These are phyloP conservation scores for Hydrangea macrophylla DNA, from an alignment of 148 eudicot genomes.

Conservation along the genomic window DNA sequence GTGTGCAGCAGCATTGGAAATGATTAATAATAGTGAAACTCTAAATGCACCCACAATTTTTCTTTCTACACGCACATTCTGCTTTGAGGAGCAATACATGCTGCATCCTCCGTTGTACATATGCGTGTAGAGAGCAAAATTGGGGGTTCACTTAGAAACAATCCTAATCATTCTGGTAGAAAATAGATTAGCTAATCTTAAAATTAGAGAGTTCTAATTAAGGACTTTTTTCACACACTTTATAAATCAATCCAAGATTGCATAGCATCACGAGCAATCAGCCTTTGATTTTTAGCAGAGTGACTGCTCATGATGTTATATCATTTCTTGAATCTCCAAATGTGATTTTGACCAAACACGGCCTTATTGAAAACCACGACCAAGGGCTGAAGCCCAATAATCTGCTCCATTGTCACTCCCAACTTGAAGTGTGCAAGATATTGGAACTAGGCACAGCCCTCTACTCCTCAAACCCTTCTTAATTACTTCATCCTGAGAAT, in stretches of 20 bases:
- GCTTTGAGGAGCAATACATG: conserved; percentile 1
- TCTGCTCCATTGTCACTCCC: conserved; percentile 86
- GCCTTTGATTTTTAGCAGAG: conserved; percentile 54
- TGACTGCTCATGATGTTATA: conserved; percentile 96
- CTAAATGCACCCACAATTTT: no score
- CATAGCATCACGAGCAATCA: conserved; percentile 96
- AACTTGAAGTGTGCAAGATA: conserved; percentile 79
- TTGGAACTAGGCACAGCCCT: conserved; percentile 83
- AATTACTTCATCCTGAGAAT: conserved; percentile 49
- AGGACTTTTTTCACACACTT: conserved; percentile 13
- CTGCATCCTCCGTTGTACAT: no score
- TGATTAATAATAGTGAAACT: neutral
- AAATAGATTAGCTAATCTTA: neutral
- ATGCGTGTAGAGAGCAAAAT: no score
- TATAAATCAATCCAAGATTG: conserved; percentile 24
- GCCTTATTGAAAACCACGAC: conserved; percentile 56
- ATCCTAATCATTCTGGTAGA: no score
- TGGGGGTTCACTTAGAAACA: no score
- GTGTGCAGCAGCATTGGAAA: neutral
- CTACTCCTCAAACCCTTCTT: conserved; percentile 73
- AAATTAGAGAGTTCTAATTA: conserved; percentile 10
- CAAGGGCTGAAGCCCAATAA: conserved; percentile 79
- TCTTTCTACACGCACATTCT: no score
- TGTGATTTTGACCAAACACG: conserved; percentile 39
- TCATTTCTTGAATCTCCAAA: conserved; percentile 43